phyloP scores from a whole-genome alignment of 2,329 filamentous ascomycete genomes.

The Alternaria incomplexa region DNA sequence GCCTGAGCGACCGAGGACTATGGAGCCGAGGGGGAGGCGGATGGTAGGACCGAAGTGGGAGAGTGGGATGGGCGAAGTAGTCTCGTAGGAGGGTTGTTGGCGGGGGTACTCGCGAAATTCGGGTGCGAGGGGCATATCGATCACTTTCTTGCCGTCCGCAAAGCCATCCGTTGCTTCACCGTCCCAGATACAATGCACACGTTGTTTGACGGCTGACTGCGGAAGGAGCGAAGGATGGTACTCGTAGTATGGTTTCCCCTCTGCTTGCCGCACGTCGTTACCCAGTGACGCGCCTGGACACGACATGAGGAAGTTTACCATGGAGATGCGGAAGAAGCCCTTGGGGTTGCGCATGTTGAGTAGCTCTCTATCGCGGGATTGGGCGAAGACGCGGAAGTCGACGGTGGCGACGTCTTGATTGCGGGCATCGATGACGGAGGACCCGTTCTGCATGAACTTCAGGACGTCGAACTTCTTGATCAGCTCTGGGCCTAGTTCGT shows the following conservation, averaged over 20 bases:
- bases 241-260: slow-evolving; percentile 46
- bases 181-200: slow-evolving; percentile 38
- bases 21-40: slow-evolving; percentile 46
- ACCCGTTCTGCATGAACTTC: slow-evolving; percentile 51
- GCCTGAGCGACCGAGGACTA: slow-evolving; percentile 43
- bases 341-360: slow-evolving; percentile 47
- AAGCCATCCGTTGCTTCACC: slow-evolving; percentile 17
- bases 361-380: slow-evolving; percentile 53
- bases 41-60: slow-evolving; percentile 45
- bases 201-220: slow-evolving; percentile 35
- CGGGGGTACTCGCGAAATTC: slow-evolving; percentile 26
- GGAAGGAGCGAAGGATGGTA: slow-evolving; percentile 50
- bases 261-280: slow-evolving; percentile 34
- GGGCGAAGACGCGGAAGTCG: slow-evolving; percentile 55
- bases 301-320: slow-evolving; percentile 51
- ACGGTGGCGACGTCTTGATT: slow-evolving; percentile 59
- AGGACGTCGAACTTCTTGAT: slow-evolving; percentile 46
- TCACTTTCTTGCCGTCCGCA: slow-evolving; percentile 25
- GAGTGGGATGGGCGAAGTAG: slow-evolving; percentile 31
- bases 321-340: slow-evolving; percentile 50
- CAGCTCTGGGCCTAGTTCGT: slow-evolving; percentile 46
- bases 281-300: slow-evolving; percentile 49
- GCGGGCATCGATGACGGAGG: slow-evolving; percentile 45
- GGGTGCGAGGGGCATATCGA: slow-evolving; percentile 26
- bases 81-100: slow-evolving; percentile 43